Evolutionary conservation across 2,329 filamentous ascomycete species (phyloP), one percentile per base, ranked within the genome.

Genomic region (Rutstroemia sydowiana): DNA sequence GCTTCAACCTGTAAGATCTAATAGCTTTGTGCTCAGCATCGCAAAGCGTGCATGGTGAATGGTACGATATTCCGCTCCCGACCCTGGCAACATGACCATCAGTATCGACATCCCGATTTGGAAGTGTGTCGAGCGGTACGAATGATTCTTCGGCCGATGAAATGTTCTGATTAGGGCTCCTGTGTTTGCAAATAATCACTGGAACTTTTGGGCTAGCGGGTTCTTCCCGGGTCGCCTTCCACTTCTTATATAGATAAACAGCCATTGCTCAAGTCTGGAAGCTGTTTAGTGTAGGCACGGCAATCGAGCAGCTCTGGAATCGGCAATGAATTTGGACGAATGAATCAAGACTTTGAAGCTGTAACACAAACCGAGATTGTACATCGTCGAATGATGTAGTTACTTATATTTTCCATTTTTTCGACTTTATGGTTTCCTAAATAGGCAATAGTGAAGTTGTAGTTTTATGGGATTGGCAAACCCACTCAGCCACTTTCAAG

Each of bases 1-100:
- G 64, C 60, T 78, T 85, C 72, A 72, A 78, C 46, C 82, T 72
- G 60, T 84, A 74, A 41, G 66, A 67, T n/a, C 65, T 63, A 28
- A 61, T 59, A 13, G 63, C 53, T 32, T 61, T 65, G 45, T 68
- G 68, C 43, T 72, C 63, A 42, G 59, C 46, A 41, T 53, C 39
- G 41, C 61, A 63, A 8, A 54, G 45, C n/a, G 45, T 30, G 26
- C 61, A 61, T 32, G 44, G 39, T n/a, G 45, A 26, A 9, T n/a
- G 23, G 11, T 23, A 32, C 16, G 20, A 28, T 23, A 37, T 14
- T 5, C 3, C 48, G 11, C n/a, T 18, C 16, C 36, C 34, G 6
- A 8, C 21, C 9, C n/a, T 9, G 9, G 20, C 7, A 20, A 28
- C 20, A 34, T 20, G 23, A 8, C 14, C 23, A 30, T 7, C 13